Evolutionary conservation across 345 rosid genomes (phyloP), one percentile per base, ranked within the genome.

Genomic region (Rhodamnia argentea): DNA sequence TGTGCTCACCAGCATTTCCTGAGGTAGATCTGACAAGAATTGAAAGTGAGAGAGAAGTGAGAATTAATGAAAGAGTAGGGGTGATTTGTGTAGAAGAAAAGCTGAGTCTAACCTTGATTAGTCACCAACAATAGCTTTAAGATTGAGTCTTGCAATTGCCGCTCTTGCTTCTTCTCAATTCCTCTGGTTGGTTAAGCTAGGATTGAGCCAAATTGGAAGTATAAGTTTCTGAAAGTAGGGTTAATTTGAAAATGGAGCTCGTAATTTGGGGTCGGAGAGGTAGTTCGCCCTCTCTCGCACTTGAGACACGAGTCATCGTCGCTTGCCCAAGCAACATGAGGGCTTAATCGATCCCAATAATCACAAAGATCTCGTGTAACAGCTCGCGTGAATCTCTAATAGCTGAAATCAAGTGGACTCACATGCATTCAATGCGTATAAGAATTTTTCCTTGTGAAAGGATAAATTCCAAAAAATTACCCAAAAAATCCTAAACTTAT

Each of bases 241-340:
- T 16, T 32, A 70, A 12, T 32, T 32, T 1, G 0, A 70, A 70
- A 32, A 32, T 0, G 47, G 1, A 18, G 18, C 4, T 32, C 32
- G 44, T 16, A 32, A 32, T 32, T 16, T 32, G 0, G 0, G 13
- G 7, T 32, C 1, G 5, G 13, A 32, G 0, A 16, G 6, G 13
- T 32, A 32, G 22, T 32, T 64, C 20, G 24, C 13, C 6, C 5
- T 64, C 47, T 70, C 24, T 32, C 10, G 37, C 13, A 4, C 7
- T 32, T 24, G 1, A 18, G 24, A 32, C 44, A 64, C 7, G 44
- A 32, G 44, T 0, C 1, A 8, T 16, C 23, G 20, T 32, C 3
- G 6, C 23, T 29, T 15, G 44, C 3, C 0, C 4, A 16, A 15
- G 44, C 23, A 64, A 8, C 22, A 37, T 32, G 1, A 7, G 44